Base-by-base conservation (phyloP, 2,329 filamentous ascomycete species). In the Colletotrichum sp. region DNA sequence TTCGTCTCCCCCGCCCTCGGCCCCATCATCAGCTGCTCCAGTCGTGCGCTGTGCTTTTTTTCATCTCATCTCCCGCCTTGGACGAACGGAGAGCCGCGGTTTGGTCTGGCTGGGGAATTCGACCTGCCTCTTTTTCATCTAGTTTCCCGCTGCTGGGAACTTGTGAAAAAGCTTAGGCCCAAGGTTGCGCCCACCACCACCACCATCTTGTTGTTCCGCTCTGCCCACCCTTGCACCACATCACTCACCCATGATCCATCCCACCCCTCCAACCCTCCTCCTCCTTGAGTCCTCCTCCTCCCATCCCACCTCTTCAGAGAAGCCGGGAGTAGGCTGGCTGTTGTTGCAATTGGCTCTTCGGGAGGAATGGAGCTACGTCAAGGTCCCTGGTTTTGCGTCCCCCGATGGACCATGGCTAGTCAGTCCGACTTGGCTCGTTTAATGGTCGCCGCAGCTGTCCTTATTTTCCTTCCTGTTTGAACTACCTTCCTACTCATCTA, bases 61-160 rank as follows among this genome's bases (percentile, higher is more conserved):
- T 52, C 38, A 67, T 74, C 63, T 38, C 69, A 75, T 63, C 62
- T 63, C 30, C 30, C 36, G 38, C 55, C 73, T 21, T 59, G 14
- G 43, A 58, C 28, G 43, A 36, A 58, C 43, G 34, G 43, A 52
- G 63, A 56, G 58, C 34, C 43, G 58, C 64, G 58, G 56, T n/a
- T n/a, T 66, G 38, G 38, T 24, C 56, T 58, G 65, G 30, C 34
- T 26, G 48, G 34, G 34, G 18, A 21, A 12, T 73, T 10, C 56
- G 73, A 75, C 73, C 73, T 75, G 58, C 56, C 73, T 75, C 43
- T 61, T 75, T 73, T 73, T n/a, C 64, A 69, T 59, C 69, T 75
- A 75, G 73, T 48, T 30, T 64, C 38, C 36, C 30, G n/a, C 18
- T 24, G 32, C n/a, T 30, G 30, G 48, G 58, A 34, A 48, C 32